These are phyloP conservation scores for Diplodia intermedia DNA, from an alignment of 2,329 filamentous ascomycete genomes.

Conservation along the genomic window DNA sequence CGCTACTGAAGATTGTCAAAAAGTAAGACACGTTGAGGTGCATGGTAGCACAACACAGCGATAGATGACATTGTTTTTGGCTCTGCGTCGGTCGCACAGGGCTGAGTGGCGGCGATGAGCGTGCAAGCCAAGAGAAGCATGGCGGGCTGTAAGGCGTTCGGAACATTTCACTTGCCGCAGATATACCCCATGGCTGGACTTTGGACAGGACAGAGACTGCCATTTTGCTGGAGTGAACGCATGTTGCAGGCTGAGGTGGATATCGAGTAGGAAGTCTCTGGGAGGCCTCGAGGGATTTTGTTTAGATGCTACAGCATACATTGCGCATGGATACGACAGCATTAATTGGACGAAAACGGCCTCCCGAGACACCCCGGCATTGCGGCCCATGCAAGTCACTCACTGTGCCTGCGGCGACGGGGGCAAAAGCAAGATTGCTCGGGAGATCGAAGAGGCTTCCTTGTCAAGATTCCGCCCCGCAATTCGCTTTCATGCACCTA, in stretches of 20 bases:
- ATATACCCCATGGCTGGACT: conserved; percentile 19
- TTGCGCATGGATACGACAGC: conserved; percentile 12
- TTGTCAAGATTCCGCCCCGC: not conserved
- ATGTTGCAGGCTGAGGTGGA: not conserved
- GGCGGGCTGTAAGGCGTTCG: conserved; percentile 13
- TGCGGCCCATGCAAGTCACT: conserved; percentile 21
- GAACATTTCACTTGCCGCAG: conserved; percentile 8
- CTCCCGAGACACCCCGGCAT: conserved; percentile 2
- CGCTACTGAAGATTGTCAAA: conserved; percentile 55
- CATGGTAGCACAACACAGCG: not conserved
- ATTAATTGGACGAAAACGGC: conserved; percentile 9
- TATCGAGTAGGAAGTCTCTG: not conserved
- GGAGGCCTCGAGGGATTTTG: not conserved
- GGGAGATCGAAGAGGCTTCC: not conserved
- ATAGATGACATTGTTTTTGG: not conserved
- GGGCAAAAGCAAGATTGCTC: conserved; percentile 5
- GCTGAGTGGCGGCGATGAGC: conserved; percentile 2
- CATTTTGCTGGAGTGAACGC: not conserved
- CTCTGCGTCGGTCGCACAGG: not conserved
- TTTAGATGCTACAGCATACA: conserved; percentile 27
- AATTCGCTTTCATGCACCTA: not conserved
- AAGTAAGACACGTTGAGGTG: conserved; percentile 44
- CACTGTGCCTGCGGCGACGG: not conserved
- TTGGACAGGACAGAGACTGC: not conserved
- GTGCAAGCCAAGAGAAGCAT: not conserved